These are phyloP conservation scores for Carex pumila DNA, from an alignment of 176 grass and related monocot genomes.

Conservation along the genomic window DNA sequence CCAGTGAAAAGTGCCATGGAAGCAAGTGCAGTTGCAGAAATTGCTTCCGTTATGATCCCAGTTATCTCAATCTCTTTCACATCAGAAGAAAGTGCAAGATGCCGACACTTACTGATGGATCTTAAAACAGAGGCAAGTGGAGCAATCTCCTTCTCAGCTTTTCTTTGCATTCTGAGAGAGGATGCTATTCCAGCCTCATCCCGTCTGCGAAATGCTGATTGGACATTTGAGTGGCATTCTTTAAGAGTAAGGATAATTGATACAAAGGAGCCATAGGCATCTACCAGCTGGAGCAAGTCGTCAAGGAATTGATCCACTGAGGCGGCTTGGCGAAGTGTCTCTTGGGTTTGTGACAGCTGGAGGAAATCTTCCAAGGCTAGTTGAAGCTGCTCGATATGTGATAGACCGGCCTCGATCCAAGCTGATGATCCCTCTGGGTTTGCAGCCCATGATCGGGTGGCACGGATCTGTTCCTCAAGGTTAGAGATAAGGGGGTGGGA, in stretches of 20 bases:
- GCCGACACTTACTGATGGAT: not conserved
- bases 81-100: not conserved
- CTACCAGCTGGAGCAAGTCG: not conserved
- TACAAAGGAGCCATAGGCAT: not conserved
- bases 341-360: not conserved
- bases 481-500: conserved; percentile 42
- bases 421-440: not conserved
- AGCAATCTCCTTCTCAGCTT: not conserved
- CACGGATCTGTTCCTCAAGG: conserved; percentile 27
- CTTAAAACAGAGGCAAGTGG: not conserved
- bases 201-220: not conserved
- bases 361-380: not conserved
- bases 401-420: not conserved
- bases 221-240: not conserved
- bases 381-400: not conserved
- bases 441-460: conserved; percentile 18
- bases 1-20: not conserved
- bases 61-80: not conserved
- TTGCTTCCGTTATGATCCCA: not conserved
- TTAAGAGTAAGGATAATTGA: not conserved
- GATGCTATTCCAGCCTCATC: not conserved
- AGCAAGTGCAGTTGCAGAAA: not conserved
- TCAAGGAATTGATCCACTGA: not conserved
- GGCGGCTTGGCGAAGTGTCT: not conserved
- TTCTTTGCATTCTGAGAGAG: not conserved